Base-by-base conservation (phyloP, 306 rosid species). In the Quercus wislizeni region DNA sequence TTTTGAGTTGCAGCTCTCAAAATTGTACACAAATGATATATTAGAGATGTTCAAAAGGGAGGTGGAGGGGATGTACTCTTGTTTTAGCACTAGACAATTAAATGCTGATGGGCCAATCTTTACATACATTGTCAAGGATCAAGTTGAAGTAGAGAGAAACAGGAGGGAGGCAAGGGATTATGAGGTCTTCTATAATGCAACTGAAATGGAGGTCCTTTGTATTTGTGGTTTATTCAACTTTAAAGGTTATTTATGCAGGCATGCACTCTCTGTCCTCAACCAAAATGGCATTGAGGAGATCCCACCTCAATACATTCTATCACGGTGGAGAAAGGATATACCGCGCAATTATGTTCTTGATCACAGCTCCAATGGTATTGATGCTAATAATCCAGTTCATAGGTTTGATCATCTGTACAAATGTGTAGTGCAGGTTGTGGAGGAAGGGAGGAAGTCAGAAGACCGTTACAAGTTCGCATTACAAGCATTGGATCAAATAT, bases 171-270 rank as follows among this genome's bases (percentile, higher is more conserved):
- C 74, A 30, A 89, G 89, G 82, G 87, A 87, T 18, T 87, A 75
- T 67, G 95, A 92, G 84, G 92, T 92, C 67, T 71, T 82, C 76
- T 92, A 81, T 75, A 87, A 90, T 78, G 90, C 80, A 73, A 68
- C 91, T 17, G 94, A 88, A 75, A 84, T 78, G 87, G 94, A 87
- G 78, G 83, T 92, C 83, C 74, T 86, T 67, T 89, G 97, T 78
- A 73, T 54, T 49, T 92, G 97, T 79, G 93, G 97, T 25, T 74
- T 86, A 54, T 92, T 89, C 83, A 90, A 92, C 85, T 85, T 81
- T 8, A 87, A 76, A 81, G 97, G 97, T 70, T 90, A 83, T 84
- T 82, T 89, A 72, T 92, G 94, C 82, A 87, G 94, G 79, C 97
- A 92, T 79, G 87, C 91, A 3, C 83, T 90, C 2, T 87, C 83